Conservation (phyloP, 148 eudicot species). For the Fallopia convolvulus region DNA sequence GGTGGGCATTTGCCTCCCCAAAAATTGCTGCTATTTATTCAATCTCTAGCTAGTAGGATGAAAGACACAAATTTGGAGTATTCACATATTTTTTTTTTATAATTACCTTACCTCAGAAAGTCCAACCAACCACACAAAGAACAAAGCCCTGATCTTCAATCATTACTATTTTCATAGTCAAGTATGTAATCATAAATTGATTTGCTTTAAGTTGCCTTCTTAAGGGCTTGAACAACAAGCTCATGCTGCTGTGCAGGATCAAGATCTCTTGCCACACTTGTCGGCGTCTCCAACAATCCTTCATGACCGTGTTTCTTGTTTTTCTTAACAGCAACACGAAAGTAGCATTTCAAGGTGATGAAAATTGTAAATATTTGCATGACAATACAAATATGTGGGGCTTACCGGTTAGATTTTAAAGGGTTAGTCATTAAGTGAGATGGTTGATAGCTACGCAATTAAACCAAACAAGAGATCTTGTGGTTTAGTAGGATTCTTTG, state of each 20-base stretch:
- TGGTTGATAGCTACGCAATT: slow-evolving; percentile 57
- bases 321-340: slow-evolving; percentile 26
- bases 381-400: not conserved
- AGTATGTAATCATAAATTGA: too few relatives aligned
- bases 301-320: slow-evolving; percentile 42
- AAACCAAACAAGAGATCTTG: slow-evolving; percentile 23
- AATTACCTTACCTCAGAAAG: too few relatives aligned
- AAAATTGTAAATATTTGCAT: not conserved
- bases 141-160: too few relatives aligned
- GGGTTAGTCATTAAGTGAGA: slow-evolving; percentile 40
- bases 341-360: not conserved
- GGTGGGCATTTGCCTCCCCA: too few relatives aligned
- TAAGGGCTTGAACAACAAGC: too few relatives aligned
- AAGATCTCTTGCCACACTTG: slow-evolving; percentile 24
- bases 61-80: too few relatives aligned
- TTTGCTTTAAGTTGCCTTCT: too few relatives aligned
- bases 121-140: too few relatives aligned
- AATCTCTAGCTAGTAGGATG: too few relatives aligned
- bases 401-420: slow-evolving; percentile 52
- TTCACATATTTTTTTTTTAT: too few relatives aligned
- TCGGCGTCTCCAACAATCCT: slow-evolving; percentile 53
- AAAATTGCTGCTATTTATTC: too few relatives aligned
- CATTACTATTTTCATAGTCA: too few relatives aligned
- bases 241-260: slow-evolving; percentile 33
- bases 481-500: not conserved